Evolutionary conservation across 1,284 basidiomycete genomes (phyloP).

Genomic region (Cryptococcus maquisensis): DNA sequence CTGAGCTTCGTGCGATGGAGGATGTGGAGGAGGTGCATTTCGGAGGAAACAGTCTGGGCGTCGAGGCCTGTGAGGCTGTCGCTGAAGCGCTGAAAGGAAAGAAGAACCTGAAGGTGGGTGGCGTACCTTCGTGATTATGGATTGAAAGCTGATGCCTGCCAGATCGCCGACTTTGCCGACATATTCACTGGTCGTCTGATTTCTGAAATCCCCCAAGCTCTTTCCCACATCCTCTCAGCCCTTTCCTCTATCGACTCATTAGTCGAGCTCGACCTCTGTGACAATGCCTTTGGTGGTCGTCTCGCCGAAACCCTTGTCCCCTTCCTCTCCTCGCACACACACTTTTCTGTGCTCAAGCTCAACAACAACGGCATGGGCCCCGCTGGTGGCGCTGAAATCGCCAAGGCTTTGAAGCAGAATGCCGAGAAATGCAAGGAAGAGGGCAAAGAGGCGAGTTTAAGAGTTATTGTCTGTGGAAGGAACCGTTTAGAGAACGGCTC

Average conservation of each 20-base stretch:
- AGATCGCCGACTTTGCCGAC: constrained; percentile 95
- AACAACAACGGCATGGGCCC: constrained; percentile 99
- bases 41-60: constrained; percentile 93
- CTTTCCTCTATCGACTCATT: constrained; percentile 75
- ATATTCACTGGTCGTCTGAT: constrained; percentile 98
- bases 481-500: constrained; percentile 92
- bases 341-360: constrained; percentile 77
- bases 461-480: constrained; percentile 83
- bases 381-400: constrained; percentile 78
- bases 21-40: constrained; percentile 83
- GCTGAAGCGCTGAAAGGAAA: constrained; percentile 74
- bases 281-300: constrained; percentile 95
- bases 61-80: constrained; percentile 82
- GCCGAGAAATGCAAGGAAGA: constrained; percentile 65
- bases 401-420: constrained; percentile 74
- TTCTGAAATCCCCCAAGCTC: constrained; percentile 86
- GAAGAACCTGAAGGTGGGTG: constrained; percentile 63
- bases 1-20: constrained; percentile 59
- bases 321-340: constrained; percentile 74
- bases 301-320: constrained; percentile 92
- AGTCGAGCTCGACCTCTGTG: constrained; percentile 83
- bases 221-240: constrained; percentile 82
- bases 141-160: constrained; percentile 2
- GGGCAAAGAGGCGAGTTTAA: constrained; percentile 65
- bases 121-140: no score